A percentile compares a stretch with the other conserved stretches of the same genome.
Conservation (phyloP, 2,329 filamentous ascomycete species). For the Orbilia brochopaga region DNA sequence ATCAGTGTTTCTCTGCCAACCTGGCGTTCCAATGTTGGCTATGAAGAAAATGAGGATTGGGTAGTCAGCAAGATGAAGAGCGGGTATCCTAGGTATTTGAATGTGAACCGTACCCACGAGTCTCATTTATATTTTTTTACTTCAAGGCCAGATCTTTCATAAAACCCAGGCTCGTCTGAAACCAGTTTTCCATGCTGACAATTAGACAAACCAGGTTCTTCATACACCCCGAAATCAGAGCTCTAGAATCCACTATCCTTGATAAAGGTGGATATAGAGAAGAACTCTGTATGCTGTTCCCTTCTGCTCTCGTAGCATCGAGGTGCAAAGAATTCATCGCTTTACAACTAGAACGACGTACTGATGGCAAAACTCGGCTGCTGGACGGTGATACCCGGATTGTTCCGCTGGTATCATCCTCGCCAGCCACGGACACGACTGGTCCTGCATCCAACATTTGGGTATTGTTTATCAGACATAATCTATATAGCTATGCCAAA, state of each 20-base stretch:
- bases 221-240: conserved; percentile 80
- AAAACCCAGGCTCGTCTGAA: conserved; percentile 4
- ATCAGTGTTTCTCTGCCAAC: conserved; percentile 95
- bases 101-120: conserved; percentile 14
- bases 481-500: conserved; percentile 76
- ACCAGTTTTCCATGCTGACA: not conserved
- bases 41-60: conserved; percentile 90
- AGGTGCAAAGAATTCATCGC: conserved; percentile 77
- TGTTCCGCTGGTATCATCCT: conserved; percentile 7
- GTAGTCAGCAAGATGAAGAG: conserved; percentile 84
- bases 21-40: conserved; percentile 88
- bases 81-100: conserved; percentile 79
- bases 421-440: conserved; percentile 58
- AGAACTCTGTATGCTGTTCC: conserved; percentile 81
- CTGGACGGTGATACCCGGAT: conserved; percentile 2
- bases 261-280: conserved; percentile 67
- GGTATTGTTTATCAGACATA: conserved; percentile 70
- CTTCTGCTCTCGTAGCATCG: conserved; percentile 71
- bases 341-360: not conserved
- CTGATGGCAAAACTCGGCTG: not conserved
- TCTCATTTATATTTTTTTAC: not conserved
- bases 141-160: not conserved
- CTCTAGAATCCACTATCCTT: conserved; percentile 73
- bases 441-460: conserved; percentile 57
- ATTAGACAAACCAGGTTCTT: conserved; percentile 71